Evolutionary conservation across 257 asterid species (phyloP), one percentile per base, ranked within the genome.

Genomic region (Oldenlandia corymbosa): DNA sequence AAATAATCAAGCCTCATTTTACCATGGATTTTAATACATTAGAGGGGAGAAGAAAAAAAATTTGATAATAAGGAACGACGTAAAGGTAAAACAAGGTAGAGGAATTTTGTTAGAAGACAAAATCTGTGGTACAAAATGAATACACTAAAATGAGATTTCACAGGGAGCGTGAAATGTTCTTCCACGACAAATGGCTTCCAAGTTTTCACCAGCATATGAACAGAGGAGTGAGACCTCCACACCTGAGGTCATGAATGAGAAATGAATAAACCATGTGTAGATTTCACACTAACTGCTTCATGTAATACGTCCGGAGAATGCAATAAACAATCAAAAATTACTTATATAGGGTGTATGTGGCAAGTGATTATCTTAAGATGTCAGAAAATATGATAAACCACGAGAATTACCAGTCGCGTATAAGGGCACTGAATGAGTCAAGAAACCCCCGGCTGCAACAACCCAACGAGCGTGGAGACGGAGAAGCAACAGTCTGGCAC

Each of bases 401-500:
- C n/a, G 30, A 89, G 87, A 55, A 52, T 51, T 77, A 88, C 97
- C 97, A 48, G 99, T 92, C 21, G 83, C 77, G 76, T 92, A 84
- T 73, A 89, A 80, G 64, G 97, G 99, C 65, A 89, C 97, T 1
- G 97, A 89, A 75, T 89, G 99, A 63, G 97, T 92, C 84, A 92
- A 75, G 82, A 92, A 92, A 60, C 99, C 99, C 56, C 99, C 97
- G 8, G 99, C 99, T 34, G 96, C 95, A 75, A 83, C 84, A 64
- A 92, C 99, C 99, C 97, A 92, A 60, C 96, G 94, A 49, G 99
- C 62, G 9, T 92, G 97, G 75, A 89, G 87, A 67, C 96, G 95
- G 62, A 92, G 97, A 71, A 92, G 81, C 12, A 92, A 90, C 72
- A 92, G 75, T 41, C 87, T 80, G 65, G 96, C 96, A 78, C 96